These are phyloP conservation scores for Neotropicomus parvogracilis DNA, from an alignment of 1,284 basidiomycete genomes.

Conservation along the genomic window DNA sequence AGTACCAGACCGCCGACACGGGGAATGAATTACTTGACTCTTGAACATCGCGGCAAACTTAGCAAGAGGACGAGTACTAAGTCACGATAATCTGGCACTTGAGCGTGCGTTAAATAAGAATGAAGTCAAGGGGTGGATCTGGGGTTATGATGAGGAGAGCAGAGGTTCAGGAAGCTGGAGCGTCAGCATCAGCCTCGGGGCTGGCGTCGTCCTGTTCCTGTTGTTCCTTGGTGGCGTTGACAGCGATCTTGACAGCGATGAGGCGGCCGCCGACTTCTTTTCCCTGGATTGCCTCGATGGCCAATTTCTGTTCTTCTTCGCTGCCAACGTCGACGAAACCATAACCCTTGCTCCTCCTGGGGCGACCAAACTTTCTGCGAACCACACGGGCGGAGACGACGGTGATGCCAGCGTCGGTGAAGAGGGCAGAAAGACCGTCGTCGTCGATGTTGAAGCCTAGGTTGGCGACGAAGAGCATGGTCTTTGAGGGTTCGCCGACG, in stretches of 20 bases:
- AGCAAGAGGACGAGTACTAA: slow-evolving; percentile 34
- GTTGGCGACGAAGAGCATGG: slow-evolving; percentile 91
- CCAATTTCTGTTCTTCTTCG: slow-evolving; percentile 82
- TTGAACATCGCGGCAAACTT: slow-evolving; percentile 36
- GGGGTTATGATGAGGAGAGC: slow-evolving; percentile 14
- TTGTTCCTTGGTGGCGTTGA: slow-evolving; percentile 56
- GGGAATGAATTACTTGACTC: slow-evolving; percentile 34
- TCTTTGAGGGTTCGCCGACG: slow-evolving; percentile 77
- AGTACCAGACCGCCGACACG: slow-evolving; percentile 47
- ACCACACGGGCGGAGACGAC: slow-evolving; percentile 86
- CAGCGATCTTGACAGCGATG: slow-evolving; percentile 87
- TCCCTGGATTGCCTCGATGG: slow-evolving; percentile 76
- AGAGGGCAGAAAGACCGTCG: slow-evolving; percentile 68
- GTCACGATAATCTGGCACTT: slow-evolving; percentile 28
- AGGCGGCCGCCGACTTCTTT: slow-evolving; percentile 77
- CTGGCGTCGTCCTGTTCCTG: slow-evolving; percentile 35
- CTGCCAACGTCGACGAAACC: slow-evolving; percentile 89
- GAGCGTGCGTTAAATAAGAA: slow-evolving; percentile 30
- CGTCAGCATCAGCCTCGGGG: slow-evolving; percentile 17
- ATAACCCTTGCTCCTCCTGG: slow-evolving; percentile 87
- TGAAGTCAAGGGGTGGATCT: slow-evolving; percentile 29
- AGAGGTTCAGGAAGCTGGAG: slow-evolving; percentile 18
- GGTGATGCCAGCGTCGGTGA: slow-evolving; percentile 77
- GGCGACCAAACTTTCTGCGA: slow-evolving; percentile 74
- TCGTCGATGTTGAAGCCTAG: slow-evolving; percentile 90